These are phyloP conservation scores for Neofusicoccum ribis DNA, from an alignment of 2,329 filamentous ascomycete species.

Conservation along the genomic window DNA sequence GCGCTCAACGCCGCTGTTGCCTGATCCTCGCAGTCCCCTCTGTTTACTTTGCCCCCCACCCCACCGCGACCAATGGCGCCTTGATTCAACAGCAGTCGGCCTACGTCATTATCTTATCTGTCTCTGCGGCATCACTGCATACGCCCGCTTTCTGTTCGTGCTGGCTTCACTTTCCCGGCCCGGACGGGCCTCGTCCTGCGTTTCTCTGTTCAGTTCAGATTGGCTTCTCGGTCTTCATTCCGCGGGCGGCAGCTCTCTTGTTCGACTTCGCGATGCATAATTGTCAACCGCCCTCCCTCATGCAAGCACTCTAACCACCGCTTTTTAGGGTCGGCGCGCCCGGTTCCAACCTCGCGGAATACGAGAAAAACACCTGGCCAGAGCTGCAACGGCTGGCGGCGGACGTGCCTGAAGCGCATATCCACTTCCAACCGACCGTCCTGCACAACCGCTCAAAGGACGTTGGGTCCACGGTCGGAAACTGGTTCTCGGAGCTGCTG, in stretches of 20 bases:
- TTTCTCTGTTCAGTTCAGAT: too few species aligned
- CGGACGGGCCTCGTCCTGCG: too few species aligned
- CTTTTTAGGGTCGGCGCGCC: slow-evolving; percentile 40
- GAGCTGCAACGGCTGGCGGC: slow-evolving; percentile 48
- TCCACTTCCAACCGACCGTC: slow-evolving; percentile 69
- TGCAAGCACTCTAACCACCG: not conserved
- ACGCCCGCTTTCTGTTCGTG: not conserved
- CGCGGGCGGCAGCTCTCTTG: too few species aligned
- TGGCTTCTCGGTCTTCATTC: not conserved
- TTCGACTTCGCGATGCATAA: not conserved
- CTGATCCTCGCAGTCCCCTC: not conserved
- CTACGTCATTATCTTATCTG: too few species aligned
- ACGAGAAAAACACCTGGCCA: slow-evolving; percentile 47
- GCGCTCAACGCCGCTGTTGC: not conserved
- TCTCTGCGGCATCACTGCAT: too few species aligned
- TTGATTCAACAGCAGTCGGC: too few species aligned
- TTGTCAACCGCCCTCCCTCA: not conserved
- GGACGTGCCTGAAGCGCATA: slow-evolving; percentile 72
- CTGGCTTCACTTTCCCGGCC: too few species aligned
- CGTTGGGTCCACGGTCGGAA: slow-evolving; percentile 50
- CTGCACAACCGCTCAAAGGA: slow-evolving; percentile 67
- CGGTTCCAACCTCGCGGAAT: slow-evolving; percentile 40
- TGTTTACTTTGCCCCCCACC: not conserved
- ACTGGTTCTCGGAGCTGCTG: slow-evolving; percentile 68
- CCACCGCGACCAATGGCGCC: too few species aligned